These are phyloP conservation scores for Cyberlindnera sargentensis DNA, from an alignment of 805 yeast genomes.

Conservation along the genomic window DNA sequence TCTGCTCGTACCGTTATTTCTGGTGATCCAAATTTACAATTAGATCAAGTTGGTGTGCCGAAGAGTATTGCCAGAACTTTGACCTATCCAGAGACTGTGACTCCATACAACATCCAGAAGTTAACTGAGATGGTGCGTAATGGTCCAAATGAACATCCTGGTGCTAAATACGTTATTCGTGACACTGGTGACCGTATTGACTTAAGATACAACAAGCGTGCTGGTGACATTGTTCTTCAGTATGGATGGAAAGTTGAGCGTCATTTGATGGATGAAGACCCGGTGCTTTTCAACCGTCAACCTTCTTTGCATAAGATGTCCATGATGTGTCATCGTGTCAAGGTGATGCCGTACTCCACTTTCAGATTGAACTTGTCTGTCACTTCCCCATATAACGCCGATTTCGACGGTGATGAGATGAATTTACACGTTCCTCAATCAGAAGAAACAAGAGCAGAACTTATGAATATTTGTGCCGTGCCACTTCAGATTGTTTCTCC, in stretches of 20 bases:
- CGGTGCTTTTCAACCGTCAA: constrained; percentile 97
- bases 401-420: constrained; percentile 99
- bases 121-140: constrained; percentile 90
- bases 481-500: constrained; percentile 98
- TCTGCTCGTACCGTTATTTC: constrained; percentile 99
- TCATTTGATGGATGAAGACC: constrained; percentile 95
- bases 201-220: constrained; percentile 92
- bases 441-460: constrained; percentile 95
- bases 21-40: constrained; percentile 96
- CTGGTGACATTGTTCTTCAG: constrained; percentile 96
- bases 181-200: constrained; percentile 99
- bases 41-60: constrained; percentile 99
- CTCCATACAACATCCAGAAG: constrained; percentile 93
- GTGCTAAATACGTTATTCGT: constrained; percentile 97
- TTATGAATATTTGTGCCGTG: constrained; percentile 92
- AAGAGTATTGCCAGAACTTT: constrained; percentile 91
- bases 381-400: constrained; percentile 99
- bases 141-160: constrained; percentile 99
- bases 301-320: constrained; percentile 99
- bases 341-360: constrained; percentile 98
- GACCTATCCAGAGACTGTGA: constrained; percentile 95
- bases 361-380: constrained; percentile 95
- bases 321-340: constrained; percentile 99
- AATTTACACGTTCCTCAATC: constrained; percentile 98
- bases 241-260: constrained; percentile 99